A percentile compares a stretch with the other conserved stretches of the same genome.
Conservation (phyloP, 106 monocot genomes). For the Platanthera guangdongensis region DNA sequence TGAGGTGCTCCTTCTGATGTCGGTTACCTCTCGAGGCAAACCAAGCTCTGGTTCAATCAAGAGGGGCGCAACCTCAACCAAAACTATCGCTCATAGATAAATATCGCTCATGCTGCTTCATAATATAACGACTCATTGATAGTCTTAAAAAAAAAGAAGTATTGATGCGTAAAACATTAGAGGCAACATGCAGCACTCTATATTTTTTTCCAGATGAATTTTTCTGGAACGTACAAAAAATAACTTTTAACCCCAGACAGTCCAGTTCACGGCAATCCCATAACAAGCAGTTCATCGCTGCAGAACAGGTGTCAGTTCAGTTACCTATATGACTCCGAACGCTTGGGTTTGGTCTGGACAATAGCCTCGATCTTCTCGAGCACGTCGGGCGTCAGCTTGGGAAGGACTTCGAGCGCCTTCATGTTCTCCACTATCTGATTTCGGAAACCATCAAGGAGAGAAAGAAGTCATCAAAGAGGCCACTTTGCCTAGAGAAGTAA, state of each 20-base stretch:
- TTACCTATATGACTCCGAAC: slow-evolving; percentile 69
- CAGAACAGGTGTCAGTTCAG: neutral
- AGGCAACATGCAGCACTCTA: too few species aligned
- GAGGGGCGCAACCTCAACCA: too few species aligned
- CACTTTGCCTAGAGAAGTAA: neutral
- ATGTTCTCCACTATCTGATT: slow-evolving; percentile 88
- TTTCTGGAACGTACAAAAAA: neutral
- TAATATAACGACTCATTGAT: too few species aligned
- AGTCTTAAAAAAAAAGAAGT: too few species aligned
- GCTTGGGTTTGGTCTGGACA: slow-evolving; percentile 78
- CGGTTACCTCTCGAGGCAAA: too few species aligned
- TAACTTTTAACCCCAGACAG: neutral
- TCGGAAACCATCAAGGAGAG: neutral
- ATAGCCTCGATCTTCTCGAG: slow-evolving; percentile 71
- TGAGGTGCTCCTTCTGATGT: too few species aligned
- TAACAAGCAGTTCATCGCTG: neutral
- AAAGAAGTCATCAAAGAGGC: neutral
- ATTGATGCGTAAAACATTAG: too few species aligned
- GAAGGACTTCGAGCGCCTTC: slow-evolving; percentile 85
- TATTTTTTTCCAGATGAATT: too few species aligned
- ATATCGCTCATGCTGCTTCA: too few species aligned
- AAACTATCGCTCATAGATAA: too few species aligned
- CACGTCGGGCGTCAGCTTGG: slow-evolving; percentile 64
- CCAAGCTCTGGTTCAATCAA: too few species aligned
- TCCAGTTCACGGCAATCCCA: neutral